Base-by-base conservation (phyloP, 768 basidiomycete species). In the Termitomyces bulborhizus region DNA sequence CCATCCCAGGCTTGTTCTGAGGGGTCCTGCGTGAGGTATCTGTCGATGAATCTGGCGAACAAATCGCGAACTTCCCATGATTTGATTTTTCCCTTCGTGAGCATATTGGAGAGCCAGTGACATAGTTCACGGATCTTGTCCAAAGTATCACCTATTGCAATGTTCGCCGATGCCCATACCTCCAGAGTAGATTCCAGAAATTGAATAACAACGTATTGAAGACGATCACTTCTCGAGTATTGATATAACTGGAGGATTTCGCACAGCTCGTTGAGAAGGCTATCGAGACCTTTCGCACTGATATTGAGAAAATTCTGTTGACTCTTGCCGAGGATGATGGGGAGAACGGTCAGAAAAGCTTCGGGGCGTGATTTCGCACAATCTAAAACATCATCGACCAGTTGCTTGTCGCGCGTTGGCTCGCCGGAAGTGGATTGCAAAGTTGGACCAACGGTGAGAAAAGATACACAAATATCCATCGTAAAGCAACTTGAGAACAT, bases 11-110 rank as follows among this genome's bases (percentile, higher is more conserved):
- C 66, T 18, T 61, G 55, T 56, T 85, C 76, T 9, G 62, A 61
- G 0, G 83, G 84, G 63, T 93, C 88, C 48, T 73, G 63, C 11
- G 63, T 62, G 21, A 94, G 73, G 65, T 88, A 93, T 42, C 65
- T 66, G 56, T 85, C 83, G 46, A 93, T 68, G 65, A 96, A 88
- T 32, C 74, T 73, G 43, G 83, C 73, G 31, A 89, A 71, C 27
- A 73, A 64, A 61, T 90, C 85, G 34, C 92, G 82, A 29, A 85
- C 73, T 52, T 71, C 74, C 90, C 93, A 94, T 3, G 81, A 82
- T 1, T 71, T 69, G 6, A 84, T 65, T 44, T 76, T 67, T 34
- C 72, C 64, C 9, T 69, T 69, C 46, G 60, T 62, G 44, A 85
- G 66, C 55, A 74, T 68, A 4, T 63, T 63, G 32, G 80, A 73